Base-by-base conservation (phyloP, 1,139 yeast genomes). In the Yamadazyma taylorii region DNA sequence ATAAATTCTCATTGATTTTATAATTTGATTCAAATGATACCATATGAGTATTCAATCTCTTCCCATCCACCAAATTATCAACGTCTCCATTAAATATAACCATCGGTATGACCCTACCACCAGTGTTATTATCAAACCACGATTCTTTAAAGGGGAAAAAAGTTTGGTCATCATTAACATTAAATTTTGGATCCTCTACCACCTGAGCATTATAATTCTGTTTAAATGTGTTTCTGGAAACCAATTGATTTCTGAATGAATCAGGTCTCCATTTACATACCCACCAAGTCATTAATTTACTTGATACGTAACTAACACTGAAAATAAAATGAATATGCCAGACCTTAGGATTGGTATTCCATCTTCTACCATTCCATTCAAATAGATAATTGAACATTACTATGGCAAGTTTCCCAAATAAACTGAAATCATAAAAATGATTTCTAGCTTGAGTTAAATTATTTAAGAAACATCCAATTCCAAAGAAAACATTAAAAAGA, bases 281-380 rank as follows among this genome's bases (percentile, higher is more conserved):
- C 97, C 97, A 92, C 96, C 97, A 92, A 36, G 76, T 73, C 95
- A 92, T 88, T 45, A 87, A 69, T 48, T 81, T 79, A 3, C 88
- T 72, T 19, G 94, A 83, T 9, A 88, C 85, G 55, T 78, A 85
- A 4, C 85, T 85, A 0, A 96, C 96, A n/a, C 94, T 85, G 58
- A 86, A 89, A 10, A 88, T 61, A 48, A 90, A 86, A 62, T 85
- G 90, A 34, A 89, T 68, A 44, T 78, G 77, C 54, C 90, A 70
- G 23, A 86, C 65, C 22, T 73, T 66, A 17, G 63, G 66, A 54
- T 88, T 83, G 11, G 50, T 43, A 33, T 66, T 65, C 96, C 97
- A 92, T 33, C 85, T 69, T 6, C 60, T 60, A 46, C 87, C 94
- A 50, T 74, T 78, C 97, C 97, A 92, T 32, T 84, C 86, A 56